Base-by-base conservation (phyloP, 495 filamentous ascomycete genomes). In the Talaromyces nanjingensis region DNA sequence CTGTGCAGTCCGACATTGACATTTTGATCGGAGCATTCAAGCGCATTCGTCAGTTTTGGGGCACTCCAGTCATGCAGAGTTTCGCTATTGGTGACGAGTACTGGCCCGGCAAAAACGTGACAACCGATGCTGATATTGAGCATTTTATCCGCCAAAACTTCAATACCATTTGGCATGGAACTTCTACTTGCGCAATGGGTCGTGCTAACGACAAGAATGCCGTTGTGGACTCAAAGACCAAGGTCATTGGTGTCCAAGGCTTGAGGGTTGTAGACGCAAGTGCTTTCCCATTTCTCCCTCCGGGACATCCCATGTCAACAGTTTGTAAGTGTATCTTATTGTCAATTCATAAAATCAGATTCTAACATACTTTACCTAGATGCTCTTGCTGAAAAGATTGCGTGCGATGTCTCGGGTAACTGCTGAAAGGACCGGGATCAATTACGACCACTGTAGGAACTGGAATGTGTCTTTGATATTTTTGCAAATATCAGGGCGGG, bases 231-330 rank as follows among this genome's bases (percentile, higher is more conserved):
- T 58, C 54, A 6, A 65, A 73, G 12, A 73, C 70, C 0, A 62
- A 68, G 6, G 80, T 83, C 2, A 63, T 68, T 60, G 80, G 80
- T 1, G 67, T 65, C 22, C 68, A 80, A 56, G 72, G 74, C 1
- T 67, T 87, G 65, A 74, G 84, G 16, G 74, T 87, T 6, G 82
- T 79, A 5, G 84, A 87, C 70, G 78, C 81, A 62, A 81, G 79
- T 63, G 74, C 82, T 24, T 73, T 84, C 34, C 83, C 84, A 2
- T 33, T 85, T 27, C 59, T 84, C 52, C 75, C 75, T 7, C 81
- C 83, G 4, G 80, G 81, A 0, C 79, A 83, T 69, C 80, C 78
- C 4, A 62, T 70, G 66, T 33, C 69, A 4, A 77, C 72, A 1
- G 70, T 82, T 33, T 33, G 31, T 33, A 33, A 33, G 31, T 33